These are phyloP conservation scores for Tripidium arundinaceum DNA, from an alignment of 202 grass and related monocot genomes.

Conservation along the genomic window DNA sequence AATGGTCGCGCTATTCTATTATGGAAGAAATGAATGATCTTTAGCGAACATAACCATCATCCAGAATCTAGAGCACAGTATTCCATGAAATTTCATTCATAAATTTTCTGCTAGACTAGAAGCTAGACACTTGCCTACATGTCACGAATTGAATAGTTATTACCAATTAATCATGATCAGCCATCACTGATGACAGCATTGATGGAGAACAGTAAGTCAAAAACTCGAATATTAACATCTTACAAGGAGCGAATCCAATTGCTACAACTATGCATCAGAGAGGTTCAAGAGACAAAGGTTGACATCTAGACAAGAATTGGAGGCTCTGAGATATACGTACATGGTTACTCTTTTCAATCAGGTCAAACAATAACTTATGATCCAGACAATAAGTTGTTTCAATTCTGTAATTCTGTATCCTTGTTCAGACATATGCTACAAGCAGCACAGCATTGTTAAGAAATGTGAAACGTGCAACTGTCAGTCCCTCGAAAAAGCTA, in stretches of 20 bases:
- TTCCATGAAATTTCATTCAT: neutral
- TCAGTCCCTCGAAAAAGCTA: neutral
- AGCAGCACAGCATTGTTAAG: neutral
- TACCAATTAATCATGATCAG: neutral
- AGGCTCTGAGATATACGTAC: neutral
- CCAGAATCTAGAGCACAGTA: neutral
- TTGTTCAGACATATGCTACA: slow-evolving; percentile 6
- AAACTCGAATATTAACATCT: neutral
- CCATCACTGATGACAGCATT: neutral
- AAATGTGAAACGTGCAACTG: neutral
- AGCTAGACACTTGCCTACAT: neutral
- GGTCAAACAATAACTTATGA: neutral
- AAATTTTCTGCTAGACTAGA: too few relatives aligned
- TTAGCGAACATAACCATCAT: neutral
- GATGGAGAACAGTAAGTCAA: neutral
- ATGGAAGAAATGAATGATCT: slow-evolving; percentile 6
- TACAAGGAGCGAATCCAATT: neutral
- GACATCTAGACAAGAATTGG: neutral
- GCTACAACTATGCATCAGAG: neutral
- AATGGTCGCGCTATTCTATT: neutral
- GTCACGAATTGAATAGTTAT: neutral
- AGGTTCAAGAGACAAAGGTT: neutral
- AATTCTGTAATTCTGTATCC: neutral
- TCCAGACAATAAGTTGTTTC: neutral
- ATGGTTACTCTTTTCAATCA: neutral